Conservation (phyloP, 208 protist species). For the Leishmania braziliensis region DNA sequence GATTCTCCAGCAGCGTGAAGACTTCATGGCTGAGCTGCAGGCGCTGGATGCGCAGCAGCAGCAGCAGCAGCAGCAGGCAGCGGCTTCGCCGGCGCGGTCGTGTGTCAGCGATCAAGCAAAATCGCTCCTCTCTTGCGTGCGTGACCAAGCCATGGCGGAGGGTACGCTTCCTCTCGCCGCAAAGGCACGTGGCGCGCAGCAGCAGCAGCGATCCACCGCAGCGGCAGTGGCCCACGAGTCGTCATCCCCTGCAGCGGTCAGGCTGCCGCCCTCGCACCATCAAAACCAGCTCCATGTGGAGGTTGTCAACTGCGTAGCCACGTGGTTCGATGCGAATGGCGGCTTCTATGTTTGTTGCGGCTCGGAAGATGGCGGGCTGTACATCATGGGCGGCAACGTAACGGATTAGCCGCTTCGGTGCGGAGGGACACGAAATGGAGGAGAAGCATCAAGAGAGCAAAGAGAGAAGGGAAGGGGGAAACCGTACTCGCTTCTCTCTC, state of each 20-base stretch:
- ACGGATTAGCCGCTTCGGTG: background rate
- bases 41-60: slow-evolving; percentile 10
- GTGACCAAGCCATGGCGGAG: slow-evolving; percentile 22
- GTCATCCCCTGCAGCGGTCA: background rate
- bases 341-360: slow-evolving; percentile 55
- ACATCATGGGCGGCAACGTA: slow-evolving; percentile 42
- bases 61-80: slow-evolving; percentile 4
- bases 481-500: background rate
- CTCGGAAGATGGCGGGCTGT: slow-evolving; percentile 56
- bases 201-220: slow-evolving; percentile 8
- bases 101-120: background rate
- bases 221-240: background rate
- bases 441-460: background rate
- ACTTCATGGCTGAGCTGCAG: slow-evolving; percentile 21
- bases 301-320: slow-evolving; percentile 71
- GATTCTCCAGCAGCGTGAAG: slow-evolving; percentile 32
- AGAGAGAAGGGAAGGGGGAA: background rate
- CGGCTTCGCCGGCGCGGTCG: background rate
- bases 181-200: slow-evolving; percentile 15
- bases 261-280: slow-evolving; percentile 23
- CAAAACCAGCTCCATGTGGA: slow-evolving; percentile 50
- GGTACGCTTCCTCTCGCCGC: slow-evolving; percentile 12
- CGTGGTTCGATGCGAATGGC: slow-evolving; percentile 45
- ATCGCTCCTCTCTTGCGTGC: slow-evolving; percentile 14
- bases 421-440: no score